These are phyloP conservation scores for Candida berthetii DNA, from an alignment of 805 yeast species.

Conservation along the genomic window DNA sequence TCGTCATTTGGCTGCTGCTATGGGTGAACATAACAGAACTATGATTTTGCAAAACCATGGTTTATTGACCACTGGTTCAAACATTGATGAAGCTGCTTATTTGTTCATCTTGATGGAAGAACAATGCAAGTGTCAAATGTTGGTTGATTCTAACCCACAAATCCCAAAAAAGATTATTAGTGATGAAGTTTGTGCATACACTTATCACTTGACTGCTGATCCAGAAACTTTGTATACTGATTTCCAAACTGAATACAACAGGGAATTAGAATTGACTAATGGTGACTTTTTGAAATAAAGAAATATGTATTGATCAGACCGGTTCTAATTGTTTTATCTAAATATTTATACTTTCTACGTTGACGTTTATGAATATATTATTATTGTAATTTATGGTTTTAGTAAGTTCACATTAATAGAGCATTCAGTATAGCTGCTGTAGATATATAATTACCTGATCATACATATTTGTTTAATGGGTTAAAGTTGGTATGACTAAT, in stretches of 20 bases:
- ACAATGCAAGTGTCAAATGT: conserved; percentile 58
- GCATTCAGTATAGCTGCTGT: too few relatives aligned
- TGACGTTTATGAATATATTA: too few relatives aligned
- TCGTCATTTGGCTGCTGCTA: conserved; percentile 48
- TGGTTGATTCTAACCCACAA: conserved; percentile 45
- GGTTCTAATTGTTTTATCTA: too few relatives aligned
- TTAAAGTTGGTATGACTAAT: too few relatives aligned
- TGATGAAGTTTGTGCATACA: conserved; percentile 63
- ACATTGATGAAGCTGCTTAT: conserved; percentile 73
- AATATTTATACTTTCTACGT: too few relatives aligned
- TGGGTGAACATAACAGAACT: conserved; percentile 43
- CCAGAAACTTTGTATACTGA: conserved; percentile 67
- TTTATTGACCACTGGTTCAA: conserved; percentile 59
- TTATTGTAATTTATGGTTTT: too few relatives aligned
- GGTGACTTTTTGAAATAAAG: conserved; percentile 17
- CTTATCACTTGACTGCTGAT: conserved; percentile 53
- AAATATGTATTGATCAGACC: too few relatives aligned
- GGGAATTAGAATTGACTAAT: conserved; percentile 27
- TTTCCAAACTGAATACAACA: conserved; percentile 64
- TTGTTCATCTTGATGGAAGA: conserved; percentile 58
- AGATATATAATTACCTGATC: too few relatives aligned
- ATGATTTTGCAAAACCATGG: conserved; percentile 71
- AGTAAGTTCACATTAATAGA: too few relatives aligned
- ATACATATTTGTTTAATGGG: too few relatives aligned
- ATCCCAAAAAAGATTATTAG: conserved; percentile 35